Base-by-base conservation (phyloP, 2,329 filamentous ascomycete genomes). In the Hypomyces rosellus region DNA sequence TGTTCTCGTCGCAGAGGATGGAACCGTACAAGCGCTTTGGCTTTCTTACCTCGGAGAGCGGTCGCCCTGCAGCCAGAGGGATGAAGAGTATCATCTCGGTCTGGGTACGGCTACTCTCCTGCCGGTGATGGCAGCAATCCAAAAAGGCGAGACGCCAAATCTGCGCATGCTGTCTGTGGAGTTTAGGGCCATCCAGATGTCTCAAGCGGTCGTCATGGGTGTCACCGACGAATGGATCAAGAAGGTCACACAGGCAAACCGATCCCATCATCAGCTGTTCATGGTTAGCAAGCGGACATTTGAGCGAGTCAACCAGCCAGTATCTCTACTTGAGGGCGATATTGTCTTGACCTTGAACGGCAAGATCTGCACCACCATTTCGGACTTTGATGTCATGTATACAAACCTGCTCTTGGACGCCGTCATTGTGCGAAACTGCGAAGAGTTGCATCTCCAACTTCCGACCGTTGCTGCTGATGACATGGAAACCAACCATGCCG, bases 361-460 rank as follows among this genome's bases (percentile, higher is more conserved):
- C 59, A 88, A 92, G 63, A 84, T 97, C 55, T 92, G 97, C 69
- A 99, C 95, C 1, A 85, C 89, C 45, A 90, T 96, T 49, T 87
- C 86, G 0, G 90, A 99, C 68, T 80, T 99, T 40, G 93, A 99
- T 65, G 78, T 96, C 58, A 97, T 97, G 93, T 99, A 99, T 71
- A 85, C 87, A 59, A 83, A 95, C 63, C 85, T 92, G 53, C 68
- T 80, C 33, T 80, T 99, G 2, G 87, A 95, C 58, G 91, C 90
- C 3, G 78, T 91, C 51, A 86, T 99, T 57, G 84, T 99, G 20
- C 86, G 93, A 42, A 86, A 92, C 63, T 88, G 89, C 57, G 69
- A 90, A 60, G 87, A 95, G 71, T 75, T 95, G 63, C 74, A 73
- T 12, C 75, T 97, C 54, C 80, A 84, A 61, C 80, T 97, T 15